A percentile compares a stretch with the other conserved stretches of the same genome.
Evolutionary conservation across 495 filamentous ascomycete species (phyloP).

Genomic region (Friedmanniomyces endolithicus): DNA sequence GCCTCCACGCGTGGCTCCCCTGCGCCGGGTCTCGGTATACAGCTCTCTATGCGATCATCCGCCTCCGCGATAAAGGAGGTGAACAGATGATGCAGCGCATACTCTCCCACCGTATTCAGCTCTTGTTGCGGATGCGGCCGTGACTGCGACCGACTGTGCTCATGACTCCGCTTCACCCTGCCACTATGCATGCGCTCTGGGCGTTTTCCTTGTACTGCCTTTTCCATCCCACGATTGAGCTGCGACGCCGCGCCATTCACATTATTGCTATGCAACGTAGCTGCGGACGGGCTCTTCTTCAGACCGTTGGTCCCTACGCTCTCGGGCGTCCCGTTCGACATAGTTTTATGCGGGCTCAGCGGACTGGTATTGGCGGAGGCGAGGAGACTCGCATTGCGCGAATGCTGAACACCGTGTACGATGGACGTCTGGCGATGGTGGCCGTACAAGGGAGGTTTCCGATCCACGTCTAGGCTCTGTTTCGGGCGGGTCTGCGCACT

Average conservation of each 20-base stretch:
- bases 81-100: slow-evolving; percentile 91
- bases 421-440: slow-evolving; percentile 92
- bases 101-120: slow-evolving; percentile 85
- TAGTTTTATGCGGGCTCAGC: slow-evolving; percentile 48
- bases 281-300: slow-evolving; percentile 20
- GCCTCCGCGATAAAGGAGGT: slow-evolving; percentile 80
- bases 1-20: slow-evolving; percentile 70
- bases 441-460: slow-evolving; percentile 61
- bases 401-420: slow-evolving; percentile 87
- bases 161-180: slow-evolving; percentile 54
- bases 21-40: slow-evolving; percentile 58
- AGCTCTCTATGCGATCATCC: slow-evolving; percentile 83
- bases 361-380: slow-evolving; percentile 59
- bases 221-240: slow-evolving; percentile 7
- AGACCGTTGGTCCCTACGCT: not conserved
- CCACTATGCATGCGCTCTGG: slow-evolving; percentile 53
- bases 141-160: slow-evolving; percentile 73
- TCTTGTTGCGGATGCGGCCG: slow-evolving; percentile 57
- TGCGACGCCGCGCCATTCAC: not conserved
- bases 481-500: slow-evolving; percentile 18
- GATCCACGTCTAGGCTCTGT: slow-evolving; percentile 42
- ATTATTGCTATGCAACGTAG: slow-evolving; percentile 9
- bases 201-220: slow-evolving; percentile 23
- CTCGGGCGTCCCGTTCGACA: slow-evolving; percentile 3
- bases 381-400: slow-evolving; percentile 67